Evolutionary conservation across 2,329 filamentous ascomycete genomes (phyloP), one percentile per base, ranked within the genome.

Genomic region (Sporothrix protearum): DNA sequence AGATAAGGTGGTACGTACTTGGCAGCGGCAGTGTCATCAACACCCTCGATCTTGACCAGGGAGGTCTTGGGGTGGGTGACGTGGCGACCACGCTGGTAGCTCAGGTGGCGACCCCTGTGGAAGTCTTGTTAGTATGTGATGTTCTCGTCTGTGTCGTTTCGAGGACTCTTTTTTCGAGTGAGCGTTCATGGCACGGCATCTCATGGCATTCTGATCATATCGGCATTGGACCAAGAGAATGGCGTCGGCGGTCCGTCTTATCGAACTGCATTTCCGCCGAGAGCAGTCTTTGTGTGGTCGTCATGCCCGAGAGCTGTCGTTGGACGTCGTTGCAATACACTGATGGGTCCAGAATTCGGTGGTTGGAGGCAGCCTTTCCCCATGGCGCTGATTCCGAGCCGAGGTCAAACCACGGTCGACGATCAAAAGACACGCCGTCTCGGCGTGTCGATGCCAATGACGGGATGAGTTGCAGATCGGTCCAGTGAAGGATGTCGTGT

Each of bases 1-100:
- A 36, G 28, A 45, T 10, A 57, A 55, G 75, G 80, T 64, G 75
- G 80, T 75, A 87, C 89, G 77, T 91, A 94, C 90, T 91, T 92
- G 85, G 96, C 95, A 82, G 91, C 93, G 80, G 92, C 87, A 81
- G 92, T 89, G 88, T 92, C 89, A 80, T 97, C 94, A 80, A 98
- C 96, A 84, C 95, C 95, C 89, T 99, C 95, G 81, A 99, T 97
- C 91, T 97, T 96, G 87, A 99, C 92, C 85, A 98, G 88, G 83
- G 92, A 92, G 80, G 92, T 96, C 86, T 91, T 91, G 79, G 95
- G 91, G 88, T 92, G 94, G 82, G 91, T 94, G 86, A 88, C 91
- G 86, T 93, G 92, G 88, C 96, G 95, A 83, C 91, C 92, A 85
- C 95, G 92, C 89, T 97, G 91, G 89, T 97, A 97, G 87, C 92